Base-by-base conservation (phyloP, 2,329 filamentous ascomycete species). In the Exophiala sp. region DNA sequence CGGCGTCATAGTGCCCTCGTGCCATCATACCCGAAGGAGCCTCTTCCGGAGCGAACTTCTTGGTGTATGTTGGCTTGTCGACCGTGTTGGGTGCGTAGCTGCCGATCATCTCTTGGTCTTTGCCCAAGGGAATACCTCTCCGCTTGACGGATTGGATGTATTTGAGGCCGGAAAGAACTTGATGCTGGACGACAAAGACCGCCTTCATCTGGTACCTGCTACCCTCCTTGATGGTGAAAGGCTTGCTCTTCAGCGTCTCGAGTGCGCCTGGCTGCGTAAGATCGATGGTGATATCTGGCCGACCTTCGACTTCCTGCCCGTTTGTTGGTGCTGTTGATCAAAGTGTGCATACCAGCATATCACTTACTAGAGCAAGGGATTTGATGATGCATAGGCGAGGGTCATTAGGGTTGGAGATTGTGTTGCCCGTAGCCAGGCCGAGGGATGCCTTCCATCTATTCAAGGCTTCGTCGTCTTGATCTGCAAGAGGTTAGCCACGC, bases 71-170 rank as follows among this genome's bases (percentile, higher is more conserved):
- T 8, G 85, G 82, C 70, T 87, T 88, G 71, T 88, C 86, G 57
- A 88, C 85, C 14, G 91, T 97, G 75, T 85, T 96, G 59, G 93
- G 93, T 48, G 88, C 86, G 66, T 91, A 98, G 63, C 88, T 95
- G 71, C 93, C 89, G 79, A 98, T 86, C 93, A 98, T 98, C 75
- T 97, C 91, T 63, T 94, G 86, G 65, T 93, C 86, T 80, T 96
- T 98, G 75, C 85, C 87, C 55, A 91, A 81, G 52, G 81, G 81
- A 67, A 97, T 78, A 47, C 87, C 86, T 77, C 89, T 89, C 62
- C 90, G 79, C 79, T 93, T 95, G 56, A 96, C 86, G 34, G 89
- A 80, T 73, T 98, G 93, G 50, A 98, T 80, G 70, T 97, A 98
- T 74, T 96, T 94, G 66, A 98, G 73, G 39, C 93, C 93, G 62